A percentile compares a stretch with the other conserved stretches of the same genome.
phyloP scores from a whole-genome alignment of 1,284 basidiomycete genomes.

The Entoloma clypeatum region DNA sequence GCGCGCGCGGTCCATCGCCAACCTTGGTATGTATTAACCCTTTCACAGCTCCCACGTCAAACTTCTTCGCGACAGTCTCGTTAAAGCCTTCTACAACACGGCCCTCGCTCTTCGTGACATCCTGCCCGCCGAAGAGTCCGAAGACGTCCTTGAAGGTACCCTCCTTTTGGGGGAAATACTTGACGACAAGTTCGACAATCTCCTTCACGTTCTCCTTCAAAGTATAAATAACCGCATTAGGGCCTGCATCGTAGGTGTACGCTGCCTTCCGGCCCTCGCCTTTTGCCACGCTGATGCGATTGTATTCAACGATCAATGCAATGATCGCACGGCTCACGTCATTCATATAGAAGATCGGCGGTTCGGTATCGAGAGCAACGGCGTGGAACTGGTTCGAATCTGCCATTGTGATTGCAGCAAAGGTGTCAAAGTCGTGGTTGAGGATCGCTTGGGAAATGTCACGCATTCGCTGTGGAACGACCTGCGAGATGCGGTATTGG shows the following conservation, averaged over 20 bases:
- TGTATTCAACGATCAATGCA: conserved; percentile 87
- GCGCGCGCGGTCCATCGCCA: conserved; percentile 82
- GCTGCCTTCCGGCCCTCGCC: conserved; percentile 78
- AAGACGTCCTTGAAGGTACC: conserved; percentile 74
- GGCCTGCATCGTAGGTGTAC: conserved; percentile 98
- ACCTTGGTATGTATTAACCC: conserved; percentile 87
- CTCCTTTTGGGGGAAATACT: conserved; percentile 80
- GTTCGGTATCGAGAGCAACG: conserved; percentile 92
- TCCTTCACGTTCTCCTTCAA: conserved; percentile 73
- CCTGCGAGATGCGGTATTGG: conserved; percentile 81
- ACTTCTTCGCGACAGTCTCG: conserved; percentile 67
- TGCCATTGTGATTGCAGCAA: conserved; percentile 91
- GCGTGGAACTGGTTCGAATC: conserved; percentile 99
- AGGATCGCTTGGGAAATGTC: conserved; percentile 80
- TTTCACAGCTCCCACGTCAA: conserved; percentile 77
- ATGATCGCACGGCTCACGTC: conserved; percentile 90
- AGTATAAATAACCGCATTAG: conserved; percentile 98
- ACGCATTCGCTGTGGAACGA: conserved; percentile 89
- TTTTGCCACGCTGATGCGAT: conserved; percentile 69
- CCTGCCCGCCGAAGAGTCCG: conserved; percentile 46
- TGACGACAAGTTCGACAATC: conserved; percentile 71
- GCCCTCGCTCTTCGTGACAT: conserved; percentile 36
- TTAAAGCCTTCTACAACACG: conserved; percentile 73
- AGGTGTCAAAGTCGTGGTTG: conserved; percentile 80
- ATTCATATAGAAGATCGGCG: conserved; percentile 99